Conservation (phyloP, 495 filamentous ascomycete genomes). For the Talaromyces nanjingensis region DNA sequence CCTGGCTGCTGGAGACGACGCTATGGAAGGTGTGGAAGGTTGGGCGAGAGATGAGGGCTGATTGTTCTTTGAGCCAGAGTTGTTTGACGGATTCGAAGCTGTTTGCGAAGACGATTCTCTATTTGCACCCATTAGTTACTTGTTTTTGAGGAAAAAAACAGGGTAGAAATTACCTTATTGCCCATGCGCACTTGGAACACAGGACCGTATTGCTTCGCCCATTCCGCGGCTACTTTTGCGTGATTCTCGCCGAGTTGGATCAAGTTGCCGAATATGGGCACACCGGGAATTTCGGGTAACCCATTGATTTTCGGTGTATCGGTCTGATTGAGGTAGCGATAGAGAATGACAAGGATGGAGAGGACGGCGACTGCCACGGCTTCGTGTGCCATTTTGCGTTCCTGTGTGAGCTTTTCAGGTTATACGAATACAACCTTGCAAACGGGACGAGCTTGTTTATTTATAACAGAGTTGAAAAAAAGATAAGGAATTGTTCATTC, state of each 20-base stretch:
- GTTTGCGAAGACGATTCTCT: slow-evolving; percentile 65
- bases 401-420: background rate
- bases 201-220: slow-evolving; percentile 56
- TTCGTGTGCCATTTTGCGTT: slow-evolving; percentile 13
- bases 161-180: slow-evolving; percentile 38
- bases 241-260: slow-evolving; percentile 51
- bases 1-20: slow-evolving; percentile 61
- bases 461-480: background rate
- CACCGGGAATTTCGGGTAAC: slow-evolving; percentile 54
- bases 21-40: slow-evolving; percentile 67
- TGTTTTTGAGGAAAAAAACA: too few species aligned
- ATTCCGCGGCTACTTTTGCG: slow-evolving; percentile 43
- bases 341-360: slow-evolving; percentile 41
- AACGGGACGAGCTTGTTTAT: background rate
- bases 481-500: background rate
- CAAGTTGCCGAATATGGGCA: slow-evolving; percentile 58
- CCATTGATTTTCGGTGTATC: slow-evolving; percentile 58
- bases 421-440: background rate
- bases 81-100: slow-evolving; percentile 60
- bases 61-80: slow-evolving; percentile 66
- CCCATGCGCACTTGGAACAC: slow-evolving; percentile 64
- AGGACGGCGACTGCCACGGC: slow-evolving; percentile 34
- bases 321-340: slow-evolving; percentile 49
- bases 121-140: background rate
- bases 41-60: slow-evolving; percentile 62